Evolutionary conservation across 257 asterid species (phyloP), one percentile per base, ranked within the genome.

Genomic region (Gentiana straminea): DNA sequence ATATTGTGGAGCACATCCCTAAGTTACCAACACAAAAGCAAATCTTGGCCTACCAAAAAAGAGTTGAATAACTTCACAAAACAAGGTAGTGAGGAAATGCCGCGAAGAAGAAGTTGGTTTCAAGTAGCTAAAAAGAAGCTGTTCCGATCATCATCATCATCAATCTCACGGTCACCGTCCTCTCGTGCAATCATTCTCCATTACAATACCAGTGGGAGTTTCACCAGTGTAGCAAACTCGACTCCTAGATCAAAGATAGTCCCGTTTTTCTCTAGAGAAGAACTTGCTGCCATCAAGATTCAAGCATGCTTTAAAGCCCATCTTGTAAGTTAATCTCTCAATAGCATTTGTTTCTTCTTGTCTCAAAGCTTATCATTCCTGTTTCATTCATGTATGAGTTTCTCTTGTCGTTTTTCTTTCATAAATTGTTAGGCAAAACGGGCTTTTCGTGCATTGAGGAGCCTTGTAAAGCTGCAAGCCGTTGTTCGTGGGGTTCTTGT

Each of bases 401-500:
- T 4, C 24, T 41, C 9, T 41, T 41, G 46, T 7, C 43, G 33
- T n/a, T 37, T 32, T 57, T 56, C 39, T 32, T 41, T 3, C 45
- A 39, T 2, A 39, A 5, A 1, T 41, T 41, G 50, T 34, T 33
- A 87, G 96, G 94, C 89, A 4, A 80, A 84, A 66, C 63, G 82
- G 58, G 94, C 94, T 13, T 77, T 63, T 45, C 69, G 77, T 46
- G 87, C 93, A 12, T 64, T 84, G 58, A 74, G 72, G 60, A 78
- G 94, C 82, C 75, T 87, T 49, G 86, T 84, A 66, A 84, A 67
- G 84, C 79, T 80, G 63, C 94, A 87, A 64, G 93, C 96, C 1
- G 65, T 82, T 15, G 93, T 82, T 35, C 81, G 94, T 2, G 96
- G 90, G 62, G 94, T 76, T 51, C 49, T 71, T 35, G 90, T 74